These are phyloP conservation scores for Gossypium schwendimanii DNA, from an alignment of 441 rosid species.

Conservation along the genomic window DNA sequence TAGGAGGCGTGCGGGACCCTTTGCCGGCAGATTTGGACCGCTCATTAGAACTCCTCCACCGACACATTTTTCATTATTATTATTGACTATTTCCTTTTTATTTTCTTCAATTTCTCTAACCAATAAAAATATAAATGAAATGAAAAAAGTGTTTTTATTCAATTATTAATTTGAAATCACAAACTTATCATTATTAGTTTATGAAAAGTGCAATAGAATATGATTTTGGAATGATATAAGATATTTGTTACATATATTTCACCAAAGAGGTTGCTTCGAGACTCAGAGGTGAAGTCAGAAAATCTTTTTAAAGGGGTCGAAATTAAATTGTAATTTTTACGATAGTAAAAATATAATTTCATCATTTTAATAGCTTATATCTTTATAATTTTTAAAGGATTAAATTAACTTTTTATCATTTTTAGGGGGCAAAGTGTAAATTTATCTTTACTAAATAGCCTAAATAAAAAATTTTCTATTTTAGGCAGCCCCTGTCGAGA, in stretches of 20 bases:
- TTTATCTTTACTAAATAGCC: no score
- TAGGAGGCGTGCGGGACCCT: not conserved
- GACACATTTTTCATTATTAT: not conserved
- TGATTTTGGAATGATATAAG: not conserved
- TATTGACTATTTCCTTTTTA: not conserved
- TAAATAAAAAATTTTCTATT: no score
- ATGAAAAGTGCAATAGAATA: not conserved
- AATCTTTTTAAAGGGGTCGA: no score
- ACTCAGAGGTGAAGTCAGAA: accelerated
- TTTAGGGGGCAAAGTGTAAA: no score
- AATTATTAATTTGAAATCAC: not conserved
- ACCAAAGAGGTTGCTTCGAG: not conserved
- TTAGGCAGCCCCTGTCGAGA: no score
- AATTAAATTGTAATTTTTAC: no score
- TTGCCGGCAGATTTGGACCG: not conserved
- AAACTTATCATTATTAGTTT: not conserved
- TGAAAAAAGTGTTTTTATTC: not conserved
- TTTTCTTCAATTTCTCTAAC: not conserved
- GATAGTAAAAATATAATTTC: no score
- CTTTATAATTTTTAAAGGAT: no score
- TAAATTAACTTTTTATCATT: no score
- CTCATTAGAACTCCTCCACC: not conserved
- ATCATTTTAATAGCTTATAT: no score
- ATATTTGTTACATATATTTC: not conserved
- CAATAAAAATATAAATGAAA: not conserved